These are phyloP conservation scores for Solanum clarkiae DNA, from an alignment of 257 asterid genomes.

Conservation along the genomic window DNA sequence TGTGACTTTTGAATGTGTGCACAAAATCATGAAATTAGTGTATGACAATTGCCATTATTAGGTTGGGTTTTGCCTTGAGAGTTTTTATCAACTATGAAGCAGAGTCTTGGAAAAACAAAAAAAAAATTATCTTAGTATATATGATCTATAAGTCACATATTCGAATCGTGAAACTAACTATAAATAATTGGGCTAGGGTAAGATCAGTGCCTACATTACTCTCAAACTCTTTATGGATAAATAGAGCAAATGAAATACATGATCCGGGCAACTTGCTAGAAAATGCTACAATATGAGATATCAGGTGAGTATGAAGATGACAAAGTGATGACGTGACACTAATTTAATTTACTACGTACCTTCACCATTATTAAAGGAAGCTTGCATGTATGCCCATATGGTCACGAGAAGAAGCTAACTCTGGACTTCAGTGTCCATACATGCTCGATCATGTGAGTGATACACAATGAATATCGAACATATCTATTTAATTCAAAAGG, in stretches of 20 bases:
- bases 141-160: background rate
- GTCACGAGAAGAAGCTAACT: background rate
- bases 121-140: background rate
- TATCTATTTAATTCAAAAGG: background rate
- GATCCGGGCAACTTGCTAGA: background rate
- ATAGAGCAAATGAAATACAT: background rate
- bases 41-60: background rate
- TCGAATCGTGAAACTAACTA: fast-evolving
- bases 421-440: background rate
- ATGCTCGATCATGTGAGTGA: background rate
- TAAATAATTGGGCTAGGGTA: background rate
- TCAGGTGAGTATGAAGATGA: background rate
- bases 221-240: background rate
- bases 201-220: background rate
- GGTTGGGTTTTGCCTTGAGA: background rate
- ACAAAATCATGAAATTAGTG: background rate
- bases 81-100: background rate
- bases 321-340: background rate
- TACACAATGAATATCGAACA: background rate
- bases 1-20: background rate
- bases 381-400: background rate
- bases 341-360: background rate
- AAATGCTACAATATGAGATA: background rate
- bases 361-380: background rate
- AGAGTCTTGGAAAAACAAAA: background rate